A percentile compares a stretch with the other conserved stretches of the same genome.
Evolutionary conservation across 306 rosid species (phyloP).

Genomic region (Fragaria vesca): DNA sequence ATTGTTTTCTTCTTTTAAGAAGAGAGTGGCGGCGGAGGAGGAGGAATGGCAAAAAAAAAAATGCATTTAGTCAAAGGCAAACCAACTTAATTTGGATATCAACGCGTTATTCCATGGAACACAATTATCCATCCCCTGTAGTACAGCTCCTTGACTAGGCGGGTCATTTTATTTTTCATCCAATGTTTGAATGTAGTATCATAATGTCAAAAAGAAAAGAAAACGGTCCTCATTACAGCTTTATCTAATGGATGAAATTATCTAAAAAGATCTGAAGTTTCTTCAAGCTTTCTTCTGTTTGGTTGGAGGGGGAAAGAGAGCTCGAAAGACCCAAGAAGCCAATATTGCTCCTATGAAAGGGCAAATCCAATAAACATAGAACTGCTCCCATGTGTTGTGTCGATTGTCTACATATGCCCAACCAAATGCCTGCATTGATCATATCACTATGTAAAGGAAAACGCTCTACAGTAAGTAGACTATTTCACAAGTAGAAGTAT

Average conservation of each 20-base stretch:
- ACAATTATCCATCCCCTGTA: background rate
- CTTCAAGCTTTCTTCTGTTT: conserved; percentile 55
- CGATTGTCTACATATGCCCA: conserved; percentile 75
- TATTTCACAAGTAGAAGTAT: background rate
- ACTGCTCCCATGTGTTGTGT: conserved; percentile 89
- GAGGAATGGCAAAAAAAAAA: background rate
- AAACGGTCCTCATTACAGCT: background rate
- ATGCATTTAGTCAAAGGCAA: background rate
- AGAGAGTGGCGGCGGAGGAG: too few species aligned
- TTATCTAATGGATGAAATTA: conserved; percentile 4
- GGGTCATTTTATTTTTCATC: conserved; percentile 1
- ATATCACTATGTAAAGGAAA: background rate
- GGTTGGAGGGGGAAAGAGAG: conserved; percentile 42
- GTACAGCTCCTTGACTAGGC: background rate
- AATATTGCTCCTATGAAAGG: conserved; percentile 69
- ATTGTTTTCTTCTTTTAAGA: too few species aligned
- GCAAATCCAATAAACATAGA: conserved; percentile 80
- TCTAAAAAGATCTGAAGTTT: background rate
- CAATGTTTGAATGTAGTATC: background rate
- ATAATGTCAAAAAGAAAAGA: background rate
- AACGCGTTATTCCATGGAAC: too few species aligned
- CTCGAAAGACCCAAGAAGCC: conserved; percentile 77
- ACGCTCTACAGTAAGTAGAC: background rate
- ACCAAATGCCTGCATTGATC: conserved; percentile 66
- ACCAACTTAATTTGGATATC: background rate